Base-by-base conservation (phyloP, 2,329 filamentous ascomycete genomes). In the Penicillium palitans region DNA sequence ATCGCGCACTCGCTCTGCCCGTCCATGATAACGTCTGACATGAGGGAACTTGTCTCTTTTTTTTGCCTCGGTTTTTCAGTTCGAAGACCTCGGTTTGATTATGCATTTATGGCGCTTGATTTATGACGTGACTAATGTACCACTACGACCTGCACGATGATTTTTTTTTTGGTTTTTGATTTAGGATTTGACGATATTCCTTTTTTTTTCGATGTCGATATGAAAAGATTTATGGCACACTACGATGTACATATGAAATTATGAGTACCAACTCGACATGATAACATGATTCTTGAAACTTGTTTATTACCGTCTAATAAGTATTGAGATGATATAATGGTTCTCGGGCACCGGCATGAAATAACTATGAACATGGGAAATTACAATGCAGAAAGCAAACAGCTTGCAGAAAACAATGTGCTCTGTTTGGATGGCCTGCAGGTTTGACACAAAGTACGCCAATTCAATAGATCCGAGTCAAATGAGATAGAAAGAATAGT, bases 1-100 rank as follows among this genome's bases (percentile, higher is more conserved):
- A 64, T 68, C 68, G 45, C 69, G 70, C 39, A 63, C 68, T 50
- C 68, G 69, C 31, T 72, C 71, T 57, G 61, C 67, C 61, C 66
- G 66, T 60, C 64, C 54, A 68, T 65, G 59, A 67, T 50, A 27
- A 15, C 5, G 17, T 19, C 46, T 44, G 59, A 55, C 24, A 21
- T n/a, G 41, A 47, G 4, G 6, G 24, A 27, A 10, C 15, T 17
- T 13, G n/a, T 13, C 24, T 8, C 35, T 51, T 57, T n/a, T 44
- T 51, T 44, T 51, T 21, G 15, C 41, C 17, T 37, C 40, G 44
- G 29, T n/a, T 12, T 54, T 47, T 50, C 24, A 25, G 10, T 35
- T 47, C 12, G 35, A 37, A 8, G 44, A 48, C 31, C 3, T 58
- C 25, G 51, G 49, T 55, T 48, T 31, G 35, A 53, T 53, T 45